phyloP scores from a whole-genome alignment of 2,329 filamentous ascomycete genomes.

The Colletotrichum aenigma region DNA sequence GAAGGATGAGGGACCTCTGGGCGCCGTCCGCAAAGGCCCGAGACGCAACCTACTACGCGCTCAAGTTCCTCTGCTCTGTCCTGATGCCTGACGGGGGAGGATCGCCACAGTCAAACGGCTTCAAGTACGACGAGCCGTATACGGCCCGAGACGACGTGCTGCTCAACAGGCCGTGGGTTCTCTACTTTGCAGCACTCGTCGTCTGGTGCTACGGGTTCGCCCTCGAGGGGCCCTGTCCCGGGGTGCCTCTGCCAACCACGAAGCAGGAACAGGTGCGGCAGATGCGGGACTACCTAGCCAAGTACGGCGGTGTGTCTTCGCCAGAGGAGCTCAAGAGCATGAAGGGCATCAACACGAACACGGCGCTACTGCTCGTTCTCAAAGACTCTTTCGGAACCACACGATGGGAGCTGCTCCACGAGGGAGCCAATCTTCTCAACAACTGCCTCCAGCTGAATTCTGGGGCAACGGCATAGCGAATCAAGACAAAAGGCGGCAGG shows the following conservation, averaged over 20 bases:
- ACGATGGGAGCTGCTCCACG: slow-evolving; percentile 89
- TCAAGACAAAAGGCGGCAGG: background rate
- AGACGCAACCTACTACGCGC: slow-evolving; percentile 90
- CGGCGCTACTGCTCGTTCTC: slow-evolving; percentile 81
- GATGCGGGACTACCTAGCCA: slow-evolving; percentile 79
- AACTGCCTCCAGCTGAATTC: slow-evolving; percentile 74
- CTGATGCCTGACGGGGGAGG: slow-evolving; percentile 63
- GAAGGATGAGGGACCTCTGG: slow-evolving; percentile 88
- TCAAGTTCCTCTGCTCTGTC: slow-evolving; percentile 88
- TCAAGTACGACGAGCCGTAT: slow-evolving; percentile 62
- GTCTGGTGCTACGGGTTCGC: slow-evolving; percentile 97
- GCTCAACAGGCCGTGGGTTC: slow-evolving; percentile 90
- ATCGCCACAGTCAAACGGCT: slow-evolving; percentile 31
- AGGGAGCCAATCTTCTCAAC: slow-evolving; percentile 78
- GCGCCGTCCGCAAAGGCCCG: slow-evolving; percentile 86
- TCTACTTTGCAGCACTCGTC: slow-evolving; percentile 90
- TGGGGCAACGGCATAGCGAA: slow-evolving; percentile 22
- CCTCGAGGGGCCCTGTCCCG: slow-evolving; percentile 76
- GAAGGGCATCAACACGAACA: slow-evolving; percentile 80
- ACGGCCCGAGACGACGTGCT: slow-evolving; percentile 86
- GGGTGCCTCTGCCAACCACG: slow-evolving; percentile 55
- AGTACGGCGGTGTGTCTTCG: slow-evolving; percentile 72
- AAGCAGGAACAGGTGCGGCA: slow-evolving; percentile 72
- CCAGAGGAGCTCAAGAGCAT: slow-evolving; percentile 79
- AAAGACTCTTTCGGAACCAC: slow-evolving; percentile 82